Conservation (phyloP, 352 stramenopile genomes). For the Pythium angustatum region DNA sequence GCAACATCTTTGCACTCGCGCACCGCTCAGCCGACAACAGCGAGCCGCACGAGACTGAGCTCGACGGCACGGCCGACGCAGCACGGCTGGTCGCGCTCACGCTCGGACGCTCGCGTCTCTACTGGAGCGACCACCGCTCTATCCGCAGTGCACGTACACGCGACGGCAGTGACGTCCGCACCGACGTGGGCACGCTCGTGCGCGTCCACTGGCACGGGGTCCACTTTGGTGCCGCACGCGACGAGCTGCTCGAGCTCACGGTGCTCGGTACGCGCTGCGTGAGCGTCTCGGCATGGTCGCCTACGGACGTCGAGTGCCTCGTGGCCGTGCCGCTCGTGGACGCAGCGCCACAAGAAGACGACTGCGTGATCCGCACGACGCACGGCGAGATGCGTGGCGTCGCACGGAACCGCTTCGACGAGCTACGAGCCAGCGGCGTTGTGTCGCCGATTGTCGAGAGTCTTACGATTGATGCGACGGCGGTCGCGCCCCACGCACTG, state of each 20-base stretch:
- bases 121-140: slow-evolving; percentile 58
- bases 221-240: slow-evolving; percentile 43
- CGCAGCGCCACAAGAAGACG: slow-evolving; percentile 22
- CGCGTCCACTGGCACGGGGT: slow-evolving; percentile 52
- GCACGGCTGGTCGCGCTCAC: slow-evolving; percentile 26
- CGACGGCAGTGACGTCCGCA: slow-evolving; percentile 21
- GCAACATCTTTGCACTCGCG: slow-evolving; percentile 59
- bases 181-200: slow-evolving; percentile 39
- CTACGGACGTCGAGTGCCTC: slow-evolving; percentile 56
- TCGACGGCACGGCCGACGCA: slow-evolving; percentile 25
- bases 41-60: slow-evolving; percentile 16
- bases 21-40: slow-evolving; percentile 5
- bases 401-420: slow-evolving; percentile 40
- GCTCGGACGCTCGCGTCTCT: slow-evolving; percentile 29
- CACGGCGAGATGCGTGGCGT: slow-evolving; percentile 50
- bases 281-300: slow-evolving; percentile 44
- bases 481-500: slow-evolving; percentile 52
- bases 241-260: slow-evolving; percentile 39
- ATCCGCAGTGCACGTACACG: slow-evolving; percentile 33
- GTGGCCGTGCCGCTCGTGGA: slow-evolving; percentile 39
- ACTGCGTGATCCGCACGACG: slow-evolving; percentile 56
- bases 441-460: slow-evolving; percentile 51
- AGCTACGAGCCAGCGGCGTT: slow-evolving; percentile 53
- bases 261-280: slow-evolving; percentile 45
- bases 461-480: slow-evolving; percentile 38